Evolutionary conservation across 306 rosid species (phyloP).

Genomic region (Cucumis melo): DNA sequence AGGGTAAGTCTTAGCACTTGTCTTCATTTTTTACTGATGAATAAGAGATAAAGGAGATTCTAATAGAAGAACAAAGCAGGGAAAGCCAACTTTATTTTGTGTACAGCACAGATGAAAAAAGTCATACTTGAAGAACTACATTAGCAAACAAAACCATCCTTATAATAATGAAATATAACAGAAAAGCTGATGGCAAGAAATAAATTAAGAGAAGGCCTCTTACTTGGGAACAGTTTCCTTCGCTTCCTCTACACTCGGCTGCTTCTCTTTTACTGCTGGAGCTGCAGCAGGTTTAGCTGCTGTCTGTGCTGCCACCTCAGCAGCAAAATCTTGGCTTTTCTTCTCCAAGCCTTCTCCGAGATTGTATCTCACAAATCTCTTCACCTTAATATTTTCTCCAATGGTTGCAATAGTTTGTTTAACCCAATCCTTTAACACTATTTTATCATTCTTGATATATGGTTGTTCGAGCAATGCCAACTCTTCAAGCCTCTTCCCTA

Average conservation of each 20-base stretch:
- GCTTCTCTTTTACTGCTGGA: conserved; percentile 33
- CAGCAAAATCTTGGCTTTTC: conserved; percentile 95
- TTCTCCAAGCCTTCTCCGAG: conserved; percentile 98
- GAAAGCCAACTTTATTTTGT: background rate
- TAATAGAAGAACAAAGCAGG: background rate
- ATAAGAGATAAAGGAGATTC: background rate
- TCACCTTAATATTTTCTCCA: conserved; percentile 93
- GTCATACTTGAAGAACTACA: background rate
- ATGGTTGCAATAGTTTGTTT: conserved; percentile 91
- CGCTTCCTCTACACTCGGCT: conserved; percentile 37
- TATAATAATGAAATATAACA: background rate
- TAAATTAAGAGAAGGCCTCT: conserved; percentile 14
- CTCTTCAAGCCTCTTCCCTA: conserved; percentile 86
- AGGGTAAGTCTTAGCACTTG: background rate
- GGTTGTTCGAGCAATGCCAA: conserved; percentile 93
- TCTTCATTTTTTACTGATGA: background rate
- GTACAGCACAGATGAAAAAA: background rate
- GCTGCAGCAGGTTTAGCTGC: conserved; percentile 39
- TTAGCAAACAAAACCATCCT: background rate
- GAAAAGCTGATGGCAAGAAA: background rate
- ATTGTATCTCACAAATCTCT: conserved; percentile 80
- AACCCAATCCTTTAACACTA: conserved; percentile 70
- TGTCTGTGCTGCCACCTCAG: conserved; percentile 98
- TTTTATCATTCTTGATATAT: conserved; percentile 79
- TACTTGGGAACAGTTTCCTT: conserved; percentile 59